Evolutionary conservation across 495 filamentous ascomycete species (phyloP).

Genomic region (Annulohypoxylon moriforme): DNA sequence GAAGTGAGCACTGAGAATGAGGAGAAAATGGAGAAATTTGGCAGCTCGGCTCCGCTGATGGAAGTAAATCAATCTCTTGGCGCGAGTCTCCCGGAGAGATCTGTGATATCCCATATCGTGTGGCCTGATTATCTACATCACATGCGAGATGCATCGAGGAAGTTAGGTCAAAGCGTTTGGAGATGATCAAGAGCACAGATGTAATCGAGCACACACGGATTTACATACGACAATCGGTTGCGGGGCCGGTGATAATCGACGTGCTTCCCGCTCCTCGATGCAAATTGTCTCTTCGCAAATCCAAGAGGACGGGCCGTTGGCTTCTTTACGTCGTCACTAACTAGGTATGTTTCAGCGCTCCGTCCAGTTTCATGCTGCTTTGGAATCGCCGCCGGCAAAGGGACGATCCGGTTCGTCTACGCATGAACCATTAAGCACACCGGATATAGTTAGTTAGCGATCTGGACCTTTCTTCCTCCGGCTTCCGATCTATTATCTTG

Average conservation of each 20-base stretch:
- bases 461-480: constrained; percentile 63
- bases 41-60: background rate
- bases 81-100: constrained; percentile 16
- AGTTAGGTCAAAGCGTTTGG: background rate
- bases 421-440: constrained; percentile 51
- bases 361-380: constrained; percentile 50
- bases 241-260: constrained; percentile 23
- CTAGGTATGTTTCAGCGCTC: constrained; percentile 59
- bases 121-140: constrained; percentile 41
- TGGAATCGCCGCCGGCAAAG: constrained; percentile 59
- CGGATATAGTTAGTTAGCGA: constrained; percentile 64
- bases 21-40: background rate
- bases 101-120: constrained; percentile 16
- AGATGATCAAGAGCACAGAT: too few species aligned
- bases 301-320: constrained; percentile 20
- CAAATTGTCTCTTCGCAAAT: background rate
- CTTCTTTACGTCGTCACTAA: constrained; percentile 62
- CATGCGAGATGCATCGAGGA: constrained; percentile 29
- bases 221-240: constrained; percentile 16
- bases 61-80: constrained; percentile 13
- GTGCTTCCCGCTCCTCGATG: constrained; percentile 5
- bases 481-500: constrained; percentile 58
- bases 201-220: too few species aligned
- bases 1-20: background rate
- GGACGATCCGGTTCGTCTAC: constrained; percentile 52